Conservation (phyloP, 1,139 yeast genomes). For the Debaryomycetaceae sp. region DNA sequence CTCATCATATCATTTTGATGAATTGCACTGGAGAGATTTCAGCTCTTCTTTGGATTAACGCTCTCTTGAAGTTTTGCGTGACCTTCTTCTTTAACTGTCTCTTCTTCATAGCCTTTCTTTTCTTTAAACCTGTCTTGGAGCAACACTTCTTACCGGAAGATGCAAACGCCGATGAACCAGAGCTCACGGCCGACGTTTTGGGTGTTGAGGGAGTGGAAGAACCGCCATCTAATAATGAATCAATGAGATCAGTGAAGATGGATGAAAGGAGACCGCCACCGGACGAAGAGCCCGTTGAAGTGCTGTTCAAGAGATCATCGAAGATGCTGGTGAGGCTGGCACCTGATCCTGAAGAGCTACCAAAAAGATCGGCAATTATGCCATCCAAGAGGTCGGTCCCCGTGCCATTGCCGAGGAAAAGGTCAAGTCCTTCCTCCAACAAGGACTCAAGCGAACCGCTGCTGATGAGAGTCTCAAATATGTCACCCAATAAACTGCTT, state of each 20-base stretch:
- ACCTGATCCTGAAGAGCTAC: constrained; percentile 11
- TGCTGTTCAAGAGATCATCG: no score
- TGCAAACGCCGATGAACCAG: constrained; percentile 4
- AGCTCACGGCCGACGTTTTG: constrained; percentile 9
- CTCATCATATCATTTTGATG: constrained; percentile 5
- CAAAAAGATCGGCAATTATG: constrained; percentile 11
- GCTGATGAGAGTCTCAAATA: constrained; percentile 6
- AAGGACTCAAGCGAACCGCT: constrained; percentile 5
- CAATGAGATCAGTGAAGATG: constrained; percentile 7
- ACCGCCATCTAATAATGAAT: constrained; percentile 8
- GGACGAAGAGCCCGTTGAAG: no score
- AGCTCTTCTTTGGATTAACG: constrained; percentile 5
- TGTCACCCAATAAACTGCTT: constrained; percentile 11
- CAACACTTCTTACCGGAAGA: constrained; percentile 6
- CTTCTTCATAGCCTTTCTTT: constrained; percentile 7
- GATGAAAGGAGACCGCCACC: constrained; percentile 7
- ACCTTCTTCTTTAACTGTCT: constrained; percentile 6
- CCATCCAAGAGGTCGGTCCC: constrained; percentile 10
- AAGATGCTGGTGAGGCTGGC: constrained; percentile 7
- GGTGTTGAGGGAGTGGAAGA: constrained; percentile 10
- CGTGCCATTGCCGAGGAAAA: constrained; percentile 13
- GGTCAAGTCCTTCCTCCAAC: constrained; percentile 8
- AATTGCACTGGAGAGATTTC: constrained; percentile 3
- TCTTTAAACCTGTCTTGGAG: constrained; percentile 2
- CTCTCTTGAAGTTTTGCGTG: constrained; percentile 5